Conservation (phyloP, 345 rosid genomes). For the Aurinia saxatilis region DNA sequence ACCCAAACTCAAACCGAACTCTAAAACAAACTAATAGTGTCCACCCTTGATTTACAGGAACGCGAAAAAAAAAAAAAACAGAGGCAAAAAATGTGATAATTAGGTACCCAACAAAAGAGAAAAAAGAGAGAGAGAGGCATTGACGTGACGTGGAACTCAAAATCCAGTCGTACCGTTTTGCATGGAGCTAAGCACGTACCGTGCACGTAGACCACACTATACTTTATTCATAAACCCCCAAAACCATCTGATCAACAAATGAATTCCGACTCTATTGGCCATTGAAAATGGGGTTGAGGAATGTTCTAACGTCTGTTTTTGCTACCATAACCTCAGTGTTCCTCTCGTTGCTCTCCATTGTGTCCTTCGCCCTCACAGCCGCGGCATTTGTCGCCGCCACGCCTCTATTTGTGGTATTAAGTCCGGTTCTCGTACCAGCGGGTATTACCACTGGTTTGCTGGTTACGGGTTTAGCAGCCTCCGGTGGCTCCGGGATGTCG, state of each 20-base stretch:
- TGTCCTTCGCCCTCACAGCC: constrained; percentile 51
- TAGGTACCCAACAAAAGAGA: background rate
- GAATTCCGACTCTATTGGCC: too few species aligned
- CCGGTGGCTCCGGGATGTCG: constrained; percentile 49
- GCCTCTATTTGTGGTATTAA: constrained; percentile 60
- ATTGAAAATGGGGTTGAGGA: background rate
- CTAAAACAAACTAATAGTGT: background rate
- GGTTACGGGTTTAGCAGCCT: constrained; percentile 46
- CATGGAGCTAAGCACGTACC: constrained; percentile 10
- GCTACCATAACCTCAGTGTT: constrained; percentile 56
- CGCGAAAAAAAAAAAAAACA: background rate
- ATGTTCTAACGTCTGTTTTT: background rate
- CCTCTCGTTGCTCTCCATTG: constrained; percentile 55
- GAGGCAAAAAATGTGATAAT: constrained; percentile 2
- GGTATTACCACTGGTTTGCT: constrained; percentile 28
- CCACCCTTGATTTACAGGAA: too few species aligned
- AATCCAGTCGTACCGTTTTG: constrained; percentile 6
- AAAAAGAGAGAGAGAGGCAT: background rate
- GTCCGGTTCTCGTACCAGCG: constrained; percentile 77
- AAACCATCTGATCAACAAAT: background rate
- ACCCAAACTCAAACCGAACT: too few species aligned
- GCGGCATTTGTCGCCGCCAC: constrained; percentile 49
- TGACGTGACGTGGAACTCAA: constrained; percentile 15
- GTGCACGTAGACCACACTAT: constrained; percentile 17
- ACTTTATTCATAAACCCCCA: background rate